Conservation (phyloP, 441 rosid species). For the Macaranga tanarius region DNA sequence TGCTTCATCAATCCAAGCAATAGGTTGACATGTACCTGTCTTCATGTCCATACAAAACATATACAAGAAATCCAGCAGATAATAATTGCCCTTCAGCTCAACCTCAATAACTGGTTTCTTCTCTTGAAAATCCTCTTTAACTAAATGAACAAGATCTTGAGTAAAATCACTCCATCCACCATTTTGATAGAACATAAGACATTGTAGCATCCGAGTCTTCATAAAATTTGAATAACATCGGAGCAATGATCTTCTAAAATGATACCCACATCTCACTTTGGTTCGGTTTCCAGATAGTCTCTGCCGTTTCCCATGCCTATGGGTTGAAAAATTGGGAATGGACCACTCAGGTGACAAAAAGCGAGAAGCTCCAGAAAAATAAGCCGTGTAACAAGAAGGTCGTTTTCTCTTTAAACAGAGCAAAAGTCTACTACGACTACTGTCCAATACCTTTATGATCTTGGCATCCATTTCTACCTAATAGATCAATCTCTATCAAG, state of each 20-base stretch:
- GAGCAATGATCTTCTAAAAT: slow-evolving; percentile 48
- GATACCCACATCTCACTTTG: slow-evolving; percentile 34
- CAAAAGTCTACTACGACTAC: slow-evolving; percentile 36
- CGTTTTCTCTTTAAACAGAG: slow-evolving; percentile 62
- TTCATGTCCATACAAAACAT: slow-evolving; percentile 68
- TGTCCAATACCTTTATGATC: slow-evolving; percentile 82
- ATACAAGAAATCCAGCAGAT: slow-evolving; percentile 78
- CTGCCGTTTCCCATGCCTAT: slow-evolving; percentile 49
- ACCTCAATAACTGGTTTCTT: slow-evolving; percentile 68
- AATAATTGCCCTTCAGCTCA: slow-evolving; percentile 46
- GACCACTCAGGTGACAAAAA: slow-evolving; percentile 35
- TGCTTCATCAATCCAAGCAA: slow-evolving; percentile 94
- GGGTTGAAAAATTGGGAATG: slow-evolving; percentile 27
- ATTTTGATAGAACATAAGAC: slow-evolving; percentile 68
- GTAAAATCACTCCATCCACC: slow-evolving; percentile 86
- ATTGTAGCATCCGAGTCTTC: slow-evolving; percentile 65
- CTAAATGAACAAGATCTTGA: slow-evolving; percentile 36
- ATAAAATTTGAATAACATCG: slow-evolving; percentile 65
- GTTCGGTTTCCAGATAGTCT: slow-evolving; percentile 38
- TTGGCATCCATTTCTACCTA: slow-evolving; percentile 61
- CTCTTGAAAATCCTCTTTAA: slow-evolving; percentile 55
- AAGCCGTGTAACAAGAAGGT: slow-evolving; percentile 37
- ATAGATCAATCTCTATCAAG: slow-evolving; percentile 61
- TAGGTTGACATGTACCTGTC: slow-evolving; percentile 58
- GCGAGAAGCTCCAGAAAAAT: slow-evolving; percentile 45